Conservation (phyloP, 2,329 filamentous ascomycete species). For the Exophiala sp. region DNA sequence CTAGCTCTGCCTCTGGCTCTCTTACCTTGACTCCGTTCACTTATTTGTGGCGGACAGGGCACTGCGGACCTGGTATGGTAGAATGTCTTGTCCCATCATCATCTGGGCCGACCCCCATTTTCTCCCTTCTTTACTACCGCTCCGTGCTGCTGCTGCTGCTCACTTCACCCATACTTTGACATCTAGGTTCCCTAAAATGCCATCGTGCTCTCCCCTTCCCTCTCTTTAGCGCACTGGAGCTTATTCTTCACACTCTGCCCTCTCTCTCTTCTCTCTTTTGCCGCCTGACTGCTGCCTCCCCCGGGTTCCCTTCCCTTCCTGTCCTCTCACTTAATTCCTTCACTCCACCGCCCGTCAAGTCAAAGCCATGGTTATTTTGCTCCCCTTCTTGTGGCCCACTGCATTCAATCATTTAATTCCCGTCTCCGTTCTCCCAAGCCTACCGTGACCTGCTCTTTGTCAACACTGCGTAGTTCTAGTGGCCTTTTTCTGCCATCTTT, state of each 20-base stretch:
- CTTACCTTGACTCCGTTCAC: not conserved
- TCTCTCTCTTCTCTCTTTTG: not conserved
- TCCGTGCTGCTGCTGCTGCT: no score
- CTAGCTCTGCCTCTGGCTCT: not conserved
- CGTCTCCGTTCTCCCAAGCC: conserved; percentile 19
- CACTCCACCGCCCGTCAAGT: not conserved
- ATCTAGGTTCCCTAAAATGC: not conserved
- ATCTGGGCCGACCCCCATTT: no score
- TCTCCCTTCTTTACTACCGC: no score
- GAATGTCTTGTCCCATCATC: no score
- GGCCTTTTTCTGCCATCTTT: conserved; percentile 1
- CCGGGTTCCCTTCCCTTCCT: conserved; percentile 7
- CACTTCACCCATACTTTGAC: no score
- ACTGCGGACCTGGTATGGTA: no score
- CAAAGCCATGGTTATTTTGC: not conserved
- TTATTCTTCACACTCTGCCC: not conserved
- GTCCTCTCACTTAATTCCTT: not conserved
- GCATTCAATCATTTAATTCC: no score
- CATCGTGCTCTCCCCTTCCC: not conserved
- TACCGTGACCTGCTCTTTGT: conserved; percentile 15
- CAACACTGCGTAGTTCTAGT: conserved; percentile 4
- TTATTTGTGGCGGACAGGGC: no score
- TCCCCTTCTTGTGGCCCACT: conserved; percentile 13
- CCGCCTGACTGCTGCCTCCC: conserved; percentile 1
- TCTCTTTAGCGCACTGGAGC: conserved; percentile 1